Evolutionary conservation across 2,329 filamentous ascomycete species (phyloP).

Genomic region (Drechslerella dactyloides): DNA sequence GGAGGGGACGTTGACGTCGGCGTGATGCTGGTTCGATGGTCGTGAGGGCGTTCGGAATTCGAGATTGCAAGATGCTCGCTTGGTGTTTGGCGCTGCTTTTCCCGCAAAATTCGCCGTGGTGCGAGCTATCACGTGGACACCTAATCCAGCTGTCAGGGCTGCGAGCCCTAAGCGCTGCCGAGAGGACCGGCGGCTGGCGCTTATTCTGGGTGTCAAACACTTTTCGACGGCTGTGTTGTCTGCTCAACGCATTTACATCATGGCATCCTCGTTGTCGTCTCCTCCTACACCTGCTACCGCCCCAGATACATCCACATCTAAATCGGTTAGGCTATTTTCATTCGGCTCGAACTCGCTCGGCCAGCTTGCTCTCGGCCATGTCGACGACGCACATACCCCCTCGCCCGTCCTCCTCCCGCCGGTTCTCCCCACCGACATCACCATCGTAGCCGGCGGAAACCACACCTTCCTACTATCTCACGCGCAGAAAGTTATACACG

Average conservation of each 20-base stretch:
- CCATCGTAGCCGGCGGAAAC: constrained; percentile 75
- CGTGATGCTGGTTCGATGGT: constrained; percentile 29
- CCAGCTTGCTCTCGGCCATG: constrained; percentile 62
- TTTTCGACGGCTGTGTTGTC: neutral
- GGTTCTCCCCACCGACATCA: constrained; percentile 49
- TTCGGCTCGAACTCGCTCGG: constrained; percentile 65
- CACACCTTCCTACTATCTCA: constrained; percentile 77
- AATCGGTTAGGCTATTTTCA: constrained; percentile 57
- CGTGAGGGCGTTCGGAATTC: constrained; percentile 48
- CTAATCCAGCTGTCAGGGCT: constrained; percentile 37
- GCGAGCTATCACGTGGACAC: constrained; percentile 38
- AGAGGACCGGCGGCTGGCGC: neutral
- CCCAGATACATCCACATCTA: no score
- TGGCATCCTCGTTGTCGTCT: no score
- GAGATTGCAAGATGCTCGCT: constrained; percentile 44
- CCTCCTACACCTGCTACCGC: no score
- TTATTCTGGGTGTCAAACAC: neutral
- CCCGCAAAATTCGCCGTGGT: constrained; percentile 39
- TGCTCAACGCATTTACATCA: neutral
- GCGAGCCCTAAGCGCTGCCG: constrained; percentile 29
- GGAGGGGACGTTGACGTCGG: constrained; percentile 22
- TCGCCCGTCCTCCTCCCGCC: constrained; percentile 56
- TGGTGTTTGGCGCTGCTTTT: constrained; percentile 37
- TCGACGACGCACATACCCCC: constrained; percentile 58
- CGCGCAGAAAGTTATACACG: constrained; percentile 63